phyloP scores from a whole-genome alignment of 495 filamentous ascomycete species.

The Glonium stellatum region DNA sequence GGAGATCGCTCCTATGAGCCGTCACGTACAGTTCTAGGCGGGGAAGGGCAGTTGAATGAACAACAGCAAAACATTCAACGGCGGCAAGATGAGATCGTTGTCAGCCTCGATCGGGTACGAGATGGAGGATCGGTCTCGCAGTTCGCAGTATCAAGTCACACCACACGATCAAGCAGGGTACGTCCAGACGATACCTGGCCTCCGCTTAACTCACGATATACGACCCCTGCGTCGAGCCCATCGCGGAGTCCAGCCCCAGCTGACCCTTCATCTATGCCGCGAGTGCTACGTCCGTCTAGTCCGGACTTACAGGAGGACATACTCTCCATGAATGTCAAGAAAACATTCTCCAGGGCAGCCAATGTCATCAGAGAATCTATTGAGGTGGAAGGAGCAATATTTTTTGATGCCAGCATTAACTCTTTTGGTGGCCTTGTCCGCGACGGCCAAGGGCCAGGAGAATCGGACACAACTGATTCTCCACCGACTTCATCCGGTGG shows the following conservation, averaged over 20 bases:
- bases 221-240: background rate
- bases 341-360: constrained; percentile 35
- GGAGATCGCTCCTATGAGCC: background rate
- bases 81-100: constrained; percentile 1
- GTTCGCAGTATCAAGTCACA: background rate
- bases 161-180: background rate
- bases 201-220: background rate
- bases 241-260: background rate
- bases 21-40: background rate
- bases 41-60: background rate
- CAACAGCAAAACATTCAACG: constrained; percentile 1
- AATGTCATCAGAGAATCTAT: constrained; percentile 47
- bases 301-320: background rate
- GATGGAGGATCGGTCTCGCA: background rate
- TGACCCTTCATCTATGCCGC: background rate
- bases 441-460: background rate
- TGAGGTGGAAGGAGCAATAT: constrained; percentile 47
- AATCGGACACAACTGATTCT: background rate
- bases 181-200: background rate
- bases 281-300: background rate
- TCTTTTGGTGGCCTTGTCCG: constrained; percentile 12
- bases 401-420: constrained; percentile 43
- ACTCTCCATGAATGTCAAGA: background rate
- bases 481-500: background rate
- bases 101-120: background rate